Evolutionary conservation across 768 basidiomycete species (phyloP).

Genomic region (Termitomyces sp.): DNA sequence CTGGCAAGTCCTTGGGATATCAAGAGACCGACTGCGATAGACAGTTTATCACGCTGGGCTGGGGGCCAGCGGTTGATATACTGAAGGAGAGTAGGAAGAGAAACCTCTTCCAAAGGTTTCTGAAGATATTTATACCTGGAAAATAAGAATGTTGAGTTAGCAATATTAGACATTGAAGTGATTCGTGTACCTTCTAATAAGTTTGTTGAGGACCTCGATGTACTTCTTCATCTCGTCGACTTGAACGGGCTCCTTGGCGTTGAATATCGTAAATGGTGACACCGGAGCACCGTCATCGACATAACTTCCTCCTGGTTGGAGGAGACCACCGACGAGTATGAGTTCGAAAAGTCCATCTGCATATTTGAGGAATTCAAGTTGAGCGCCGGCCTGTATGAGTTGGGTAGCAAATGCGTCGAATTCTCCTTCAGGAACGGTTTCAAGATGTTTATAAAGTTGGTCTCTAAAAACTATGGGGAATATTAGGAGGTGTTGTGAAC

Average conservation of each 20-base stretch:
- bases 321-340: slow-evolving; percentile 90
- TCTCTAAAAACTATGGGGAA: slow-evolving; percentile 77
- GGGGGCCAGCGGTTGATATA: slow-evolving; percentile 84
- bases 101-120: slow-evolving; percentile 85
- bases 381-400: slow-evolving; percentile 87
- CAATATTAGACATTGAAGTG: not conserved
- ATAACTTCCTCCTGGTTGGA: slow-evolving; percentile 93
- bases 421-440: slow-evolving; percentile 74
- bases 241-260: slow-evolving; percentile 73
- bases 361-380: slow-evolving; percentile 96
- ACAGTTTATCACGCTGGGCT: slow-evolving; percentile 78
- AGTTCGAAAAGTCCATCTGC: slow-evolving; percentile 95
- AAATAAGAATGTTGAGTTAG: not conserved
- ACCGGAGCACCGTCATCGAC: slow-evolving; percentile 83
- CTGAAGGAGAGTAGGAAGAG: slow-evolving; percentile 82
- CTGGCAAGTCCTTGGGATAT: slow-evolving; percentile 81
- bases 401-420: slow-evolving; percentile 81
- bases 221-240: slow-evolving; percentile 90
- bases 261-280: slow-evolving; percentile 87
- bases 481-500: slow-evolving; percentile 8
- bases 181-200: slow-evolving; percentile 78
- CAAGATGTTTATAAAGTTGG: slow-evolving; percentile 87
- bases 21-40: slow-evolving; percentile 76
- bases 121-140: slow-evolving; percentile 98
- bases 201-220: slow-evolving; percentile 91